Evolutionary conservation across 2,329 filamentous ascomycete genomes (phyloP).

Genomic region (Colletotrichum coccodes): DNA sequence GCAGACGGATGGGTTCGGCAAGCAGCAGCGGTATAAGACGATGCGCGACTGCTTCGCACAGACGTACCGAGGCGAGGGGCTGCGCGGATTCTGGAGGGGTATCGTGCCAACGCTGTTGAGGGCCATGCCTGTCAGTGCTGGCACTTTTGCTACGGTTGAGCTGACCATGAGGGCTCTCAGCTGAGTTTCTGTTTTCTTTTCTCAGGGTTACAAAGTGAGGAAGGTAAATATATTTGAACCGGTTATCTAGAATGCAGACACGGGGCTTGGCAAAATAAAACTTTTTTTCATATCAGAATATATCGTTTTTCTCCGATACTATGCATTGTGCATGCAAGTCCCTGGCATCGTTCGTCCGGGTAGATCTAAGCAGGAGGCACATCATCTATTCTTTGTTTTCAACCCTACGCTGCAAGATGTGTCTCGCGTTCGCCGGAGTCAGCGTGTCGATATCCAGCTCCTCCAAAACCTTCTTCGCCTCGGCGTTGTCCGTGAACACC

Average conservation of each 20-base stretch:
- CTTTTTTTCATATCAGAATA: neutral
- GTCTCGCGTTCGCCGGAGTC: constrained; percentile 72
- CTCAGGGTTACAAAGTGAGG: neutral
- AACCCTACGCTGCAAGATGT: constrained; percentile 73
- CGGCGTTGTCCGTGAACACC: constrained; percentile 66
- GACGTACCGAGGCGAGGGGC: constrained; percentile 81
- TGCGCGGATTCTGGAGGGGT: constrained; percentile 93
- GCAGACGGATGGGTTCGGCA: constrained; percentile 94
- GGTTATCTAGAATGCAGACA: neutral
- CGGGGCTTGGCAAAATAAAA: neutral
- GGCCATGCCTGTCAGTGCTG: constrained; percentile 96
- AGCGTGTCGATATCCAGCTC: constrained; percentile 69
- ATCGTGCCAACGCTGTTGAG: constrained; percentile 89
- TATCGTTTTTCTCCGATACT: neutral
- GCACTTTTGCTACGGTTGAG: constrained; percentile 91
- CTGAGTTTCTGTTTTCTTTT: constrained; percentile 33
- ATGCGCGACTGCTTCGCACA: constrained; percentile 93
- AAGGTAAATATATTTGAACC: neutral
- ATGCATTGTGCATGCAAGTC: neutral
- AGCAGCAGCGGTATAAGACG: constrained; percentile 74
- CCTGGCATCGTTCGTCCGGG: neutral
- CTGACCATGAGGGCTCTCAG: constrained; percentile 72
- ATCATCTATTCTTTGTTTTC: constrained; percentile 62
- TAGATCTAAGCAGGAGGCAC: neutral
- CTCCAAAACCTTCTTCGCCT: constrained; percentile 69